Conservation (phyloP, 805 yeast species). For the Jamesozyma hellenica region DNA sequence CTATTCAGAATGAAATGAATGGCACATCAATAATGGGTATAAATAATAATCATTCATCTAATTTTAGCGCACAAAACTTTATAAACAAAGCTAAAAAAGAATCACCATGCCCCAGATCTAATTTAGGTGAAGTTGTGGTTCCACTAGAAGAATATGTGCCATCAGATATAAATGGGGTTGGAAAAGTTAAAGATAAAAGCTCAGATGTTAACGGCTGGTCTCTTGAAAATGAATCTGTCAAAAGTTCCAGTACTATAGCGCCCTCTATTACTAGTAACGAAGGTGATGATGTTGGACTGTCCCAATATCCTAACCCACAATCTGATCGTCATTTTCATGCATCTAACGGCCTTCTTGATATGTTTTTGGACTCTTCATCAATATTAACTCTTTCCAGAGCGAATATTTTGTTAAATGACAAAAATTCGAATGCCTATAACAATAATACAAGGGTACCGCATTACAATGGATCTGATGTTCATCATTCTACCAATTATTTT, state of each 20-base stretch:
- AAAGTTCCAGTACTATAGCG: neutral
- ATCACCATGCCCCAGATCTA: constrained; percentile 5
- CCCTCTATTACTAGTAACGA: constrained; percentile 2
- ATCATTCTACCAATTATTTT: neutral
- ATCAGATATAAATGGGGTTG: constrained; percentile 24
- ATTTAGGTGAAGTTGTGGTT: constrained; percentile 32
- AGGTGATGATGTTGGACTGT: constrained; percentile 7
- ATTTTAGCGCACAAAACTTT: neutral
- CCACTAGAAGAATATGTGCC: constrained; percentile 33
- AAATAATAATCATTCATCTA: neutral
- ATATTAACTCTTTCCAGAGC: constrained; percentile 17
- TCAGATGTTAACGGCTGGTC: constrained; percentile 5
- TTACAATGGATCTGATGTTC: neutral
- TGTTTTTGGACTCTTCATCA: constrained; percentile 28
- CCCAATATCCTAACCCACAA: neutral
- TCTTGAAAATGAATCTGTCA: neutral
- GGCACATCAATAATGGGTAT: constrained; percentile 3
- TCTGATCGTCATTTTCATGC: neutral
- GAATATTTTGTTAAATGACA: constrained; percentile 13
- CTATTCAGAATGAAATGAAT: neutral
- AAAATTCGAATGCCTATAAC: constrained; percentile 1
- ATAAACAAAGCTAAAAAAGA: constrained; percentile 1
- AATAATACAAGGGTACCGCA: neutral
- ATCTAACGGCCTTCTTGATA: constrained; percentile 34
- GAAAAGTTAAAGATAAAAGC: constrained; percentile 19